Base-by-base conservation (phyloP, 331 rosid species). In the Pyrus hybrid region DNA sequence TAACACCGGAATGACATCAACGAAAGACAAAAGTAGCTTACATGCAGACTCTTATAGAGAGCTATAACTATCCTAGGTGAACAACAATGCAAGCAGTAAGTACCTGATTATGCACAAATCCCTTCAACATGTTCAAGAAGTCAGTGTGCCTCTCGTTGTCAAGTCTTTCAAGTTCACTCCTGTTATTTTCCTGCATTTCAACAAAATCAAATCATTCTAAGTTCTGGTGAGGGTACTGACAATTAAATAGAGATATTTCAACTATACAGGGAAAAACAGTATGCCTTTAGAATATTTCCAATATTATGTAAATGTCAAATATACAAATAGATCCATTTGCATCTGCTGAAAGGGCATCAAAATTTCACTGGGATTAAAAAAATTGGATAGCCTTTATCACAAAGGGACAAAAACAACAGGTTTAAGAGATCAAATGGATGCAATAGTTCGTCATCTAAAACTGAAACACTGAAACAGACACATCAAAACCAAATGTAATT, bases 91-190 rank as follows among this genome's bases (percentile, higher is more conserved):
- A 45, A 61, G 16, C 10, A 54, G 13, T n/a, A 32, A 33, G 35
- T 84, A 90, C 96, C 96, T 90, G 96, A 80, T 81, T 90, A 67
- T 79, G 89, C 53, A 90, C 93, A 66, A 86, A 90, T 37, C 96
- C 96, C 77, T 85, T 90, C 86, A 90, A 83, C 96, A 90, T 90
- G 79, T 74, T 90, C 83, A 88, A 79, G 79, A 88, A 90, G 85
- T 90, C 96, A 49, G 80, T 71, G 21, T 86, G 79, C 80, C 93
- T 86, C 88, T 91, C 97, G 41, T 33, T 82, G 76, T 91, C 95
- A 77, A 91, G 82, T 79, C 97, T 89, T 77, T 91, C 93, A 66
- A 91, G 93, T 81, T 91, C 97, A 79, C 69, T 85, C 84, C 84
- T 82, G 75, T 91, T 91, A 79, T 89, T 89, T 80, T 91, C 97